Conservation (phyloP, 768 basidiomycete genomes). For the Boletus subparvulus region DNA sequence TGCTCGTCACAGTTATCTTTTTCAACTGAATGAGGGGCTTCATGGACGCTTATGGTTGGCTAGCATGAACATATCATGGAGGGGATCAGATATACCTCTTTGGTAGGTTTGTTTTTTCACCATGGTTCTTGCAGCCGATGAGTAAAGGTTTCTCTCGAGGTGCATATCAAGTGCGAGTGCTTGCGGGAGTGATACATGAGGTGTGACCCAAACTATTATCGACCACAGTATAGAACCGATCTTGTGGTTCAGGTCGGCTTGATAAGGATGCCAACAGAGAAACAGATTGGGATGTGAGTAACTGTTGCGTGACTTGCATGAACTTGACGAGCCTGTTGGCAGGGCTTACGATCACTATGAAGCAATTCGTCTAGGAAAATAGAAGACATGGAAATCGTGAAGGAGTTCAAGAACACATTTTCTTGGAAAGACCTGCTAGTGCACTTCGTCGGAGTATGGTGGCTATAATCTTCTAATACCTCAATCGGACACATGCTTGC, state of each 20-base stretch:
- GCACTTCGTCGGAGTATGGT: constrained; percentile 1
- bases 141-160: constrained; percentile 42
- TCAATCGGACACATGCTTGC: constrained; percentile 4
- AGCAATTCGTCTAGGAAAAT: background rate
- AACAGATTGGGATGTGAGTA: constrained; percentile 10
- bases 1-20: background rate
- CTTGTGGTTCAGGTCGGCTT: background rate
- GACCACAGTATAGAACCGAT: background rate
- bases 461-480: too few species aligned
- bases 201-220: constrained; percentile 11
- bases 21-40: constrained; percentile 3
- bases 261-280: constrained; percentile 17
- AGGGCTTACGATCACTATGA: constrained; percentile 8
- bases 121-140: background rate
- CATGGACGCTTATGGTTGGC: constrained; percentile 33
- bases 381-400: constrained; percentile 6
- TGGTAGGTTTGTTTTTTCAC: too few species aligned
- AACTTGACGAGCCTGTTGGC: background rate
- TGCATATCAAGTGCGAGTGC: constrained; percentile 39
- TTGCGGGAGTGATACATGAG: constrained; percentile 41
- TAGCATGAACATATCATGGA: constrained; percentile 26
- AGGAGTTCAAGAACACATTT: constrained; percentile 42
- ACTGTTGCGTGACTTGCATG: background rate
- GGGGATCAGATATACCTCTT: constrained; percentile 19
- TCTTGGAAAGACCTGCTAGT: background rate